Evolutionary conservation across 1,284 basidiomycete genomes (phyloP).

Genomic region (Sanghuangporus baumii): DNA sequence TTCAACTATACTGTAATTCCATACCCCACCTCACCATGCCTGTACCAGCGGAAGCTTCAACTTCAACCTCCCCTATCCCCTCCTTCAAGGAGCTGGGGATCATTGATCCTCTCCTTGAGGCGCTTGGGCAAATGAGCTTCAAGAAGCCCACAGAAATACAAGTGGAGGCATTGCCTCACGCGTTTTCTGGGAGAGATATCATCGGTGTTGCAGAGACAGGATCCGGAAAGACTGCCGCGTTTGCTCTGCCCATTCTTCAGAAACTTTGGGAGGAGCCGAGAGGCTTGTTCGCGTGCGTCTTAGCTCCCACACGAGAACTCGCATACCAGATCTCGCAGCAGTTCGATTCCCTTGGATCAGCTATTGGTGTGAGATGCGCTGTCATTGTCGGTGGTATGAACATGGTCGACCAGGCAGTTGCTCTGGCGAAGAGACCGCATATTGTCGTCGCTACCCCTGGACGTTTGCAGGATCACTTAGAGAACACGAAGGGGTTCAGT

Average conservation of each 20-base stretch:
- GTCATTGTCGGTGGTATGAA: slow-evolving; percentile 97
- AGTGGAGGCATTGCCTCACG: slow-evolving; percentile 82
- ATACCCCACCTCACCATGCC: slow-evolving; percentile 33
- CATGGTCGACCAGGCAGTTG: slow-evolving; percentile 89
- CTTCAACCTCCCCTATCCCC: slow-evolving; percentile 38
- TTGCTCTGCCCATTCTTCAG: slow-evolving; percentile 94
- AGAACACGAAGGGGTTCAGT: slow-evolving; percentile 98
- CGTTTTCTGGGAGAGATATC: slow-evolving; percentile 88
- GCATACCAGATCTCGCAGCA: slow-evolving; percentile 99
- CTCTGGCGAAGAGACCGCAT: slow-evolving; percentile 91
- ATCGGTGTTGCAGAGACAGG: slow-evolving; percentile 98
- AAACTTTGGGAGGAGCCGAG: slow-evolving; percentile 95
- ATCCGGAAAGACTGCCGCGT: slow-evolving; percentile 97
- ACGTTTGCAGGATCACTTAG: slow-evolving; percentile 90
- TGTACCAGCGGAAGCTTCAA: slow-evolving; percentile 51
- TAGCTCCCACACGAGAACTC: slow-evolving; percentile 95
- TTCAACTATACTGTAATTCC: neutral
- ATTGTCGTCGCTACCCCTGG: slow-evolving; percentile 98
- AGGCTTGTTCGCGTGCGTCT: slow-evolving; percentile 88
- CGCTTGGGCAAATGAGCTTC: slow-evolving; percentile 80
- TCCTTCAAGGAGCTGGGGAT: slow-evolving; percentile 78
- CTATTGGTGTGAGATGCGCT: slow-evolving; percentile 89
- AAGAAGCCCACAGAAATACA: slow-evolving; percentile 93
- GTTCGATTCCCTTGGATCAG: slow-evolving; percentile 87
- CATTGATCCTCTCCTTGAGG: slow-evolving; percentile 85